A percentile compares a stretch with the other conserved stretches of the same genome.
Conservation (phyloP, 352 stramenopile species). For the Phytopythium mirpurense region DNA sequence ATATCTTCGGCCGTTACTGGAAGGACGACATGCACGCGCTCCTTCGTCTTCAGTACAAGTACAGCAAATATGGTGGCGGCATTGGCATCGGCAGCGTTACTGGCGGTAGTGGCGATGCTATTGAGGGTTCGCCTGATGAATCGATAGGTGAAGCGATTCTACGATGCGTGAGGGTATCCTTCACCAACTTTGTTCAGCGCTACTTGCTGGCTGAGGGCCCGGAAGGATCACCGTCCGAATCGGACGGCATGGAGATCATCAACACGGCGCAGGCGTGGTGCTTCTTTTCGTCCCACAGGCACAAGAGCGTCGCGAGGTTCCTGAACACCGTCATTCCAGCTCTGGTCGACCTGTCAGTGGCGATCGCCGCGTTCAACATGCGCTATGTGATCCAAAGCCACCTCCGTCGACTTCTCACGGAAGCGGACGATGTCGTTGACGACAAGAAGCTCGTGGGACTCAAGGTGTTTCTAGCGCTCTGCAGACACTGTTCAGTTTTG, state of each 20-base stretch:
- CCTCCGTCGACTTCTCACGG: constrained; percentile 44
- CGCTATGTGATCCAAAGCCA: constrained; percentile 63
- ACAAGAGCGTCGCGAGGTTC: constrained; percentile 27
- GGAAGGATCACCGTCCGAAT: constrained; percentile 29
- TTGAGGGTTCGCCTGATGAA: constrained; percentile 7
- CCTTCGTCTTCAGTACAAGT: constrained; percentile 51
- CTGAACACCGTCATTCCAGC: constrained; percentile 28
- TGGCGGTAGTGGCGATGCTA: constrained; percentile 7
- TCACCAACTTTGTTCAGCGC: constrained; percentile 36
- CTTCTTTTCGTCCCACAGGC: constrained; percentile 50
- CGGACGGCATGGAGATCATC: constrained; percentile 77
- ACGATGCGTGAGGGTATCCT: constrained; percentile 19
- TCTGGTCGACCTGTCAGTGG: constrained; percentile 44
- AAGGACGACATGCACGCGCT: constrained; percentile 55
- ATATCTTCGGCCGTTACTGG: constrained; percentile 73
- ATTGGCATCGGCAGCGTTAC: neutral
- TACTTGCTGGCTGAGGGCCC: constrained; percentile 35
- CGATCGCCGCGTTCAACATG: constrained; percentile 70
- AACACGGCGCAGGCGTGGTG: constrained; percentile 77
- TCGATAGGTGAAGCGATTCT: constrained; percentile 5
- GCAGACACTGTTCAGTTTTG: neutral
- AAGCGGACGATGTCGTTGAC: constrained; percentile 59
- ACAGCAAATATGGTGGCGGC: constrained; percentile 55
- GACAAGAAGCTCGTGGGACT: constrained; percentile 71
- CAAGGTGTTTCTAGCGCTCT: constrained; percentile 31